Evolutionary conservation across 108 stramenopile species (phyloP), one percentile per base, ranked within the genome.

Genomic region (Cyclotella choctawhatcheeana): DNA sequence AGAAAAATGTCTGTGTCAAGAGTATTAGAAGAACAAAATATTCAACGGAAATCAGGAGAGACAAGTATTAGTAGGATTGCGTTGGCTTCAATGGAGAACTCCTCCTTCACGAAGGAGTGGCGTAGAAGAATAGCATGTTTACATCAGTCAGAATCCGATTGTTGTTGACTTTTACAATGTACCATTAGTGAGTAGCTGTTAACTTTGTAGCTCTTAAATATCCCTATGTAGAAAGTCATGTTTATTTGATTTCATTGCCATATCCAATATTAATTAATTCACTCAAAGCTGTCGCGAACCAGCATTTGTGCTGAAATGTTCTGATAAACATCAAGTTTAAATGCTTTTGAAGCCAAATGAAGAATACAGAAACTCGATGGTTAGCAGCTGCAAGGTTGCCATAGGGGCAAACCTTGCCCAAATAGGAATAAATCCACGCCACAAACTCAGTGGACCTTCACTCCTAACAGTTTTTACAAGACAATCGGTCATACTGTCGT

Each of bases 381-480:
- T 88, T 76, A 97, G 76, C 43, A 94, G 73, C 80, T 96, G 95
- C 33, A 96, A 61, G 12, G 91, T 92, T 8, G 95, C 91, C 64
- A 86, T 85, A 8, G 95, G 95, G 43, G 95, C 95, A 79, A 96
- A 93, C 35, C 95, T 77, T 18, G 89, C 92, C 92, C 92, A 93
- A 64, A 96, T 93, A 18, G 94, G 94, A 43, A 93, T 70, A 69
- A 96, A 96, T 62, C 94, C 94, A 31, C 88, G 67, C 88, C 90
- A 96, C 64, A 96, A 77, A 59, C 81, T 83, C 10, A 77, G 43
- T 5, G 85, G 79, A 26, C 94, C 94, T 26, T 88, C 90, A 25
- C 73, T 64, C 40, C 68, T 53, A 20, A 93, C 73, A 22, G 88
- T 93, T 83, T 96, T 96, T 52, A 63, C 61, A 40, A 84, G 32